Base-by-base conservation (phyloP, 805 yeast species). In the Candida methanosorbosa region DNA sequence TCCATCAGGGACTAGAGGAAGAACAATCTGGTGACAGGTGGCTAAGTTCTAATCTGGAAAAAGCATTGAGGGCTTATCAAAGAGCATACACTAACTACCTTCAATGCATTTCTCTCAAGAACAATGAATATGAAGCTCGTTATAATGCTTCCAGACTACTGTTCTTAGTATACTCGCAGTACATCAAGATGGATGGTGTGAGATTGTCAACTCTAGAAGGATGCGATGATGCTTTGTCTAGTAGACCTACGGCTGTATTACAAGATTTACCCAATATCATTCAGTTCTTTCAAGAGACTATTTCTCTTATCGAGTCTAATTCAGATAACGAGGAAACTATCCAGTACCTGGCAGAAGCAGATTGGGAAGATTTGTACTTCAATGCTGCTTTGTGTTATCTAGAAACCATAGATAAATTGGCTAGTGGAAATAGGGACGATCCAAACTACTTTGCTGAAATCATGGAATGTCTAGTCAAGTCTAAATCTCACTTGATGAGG, bases 11-110 rank as follows among this genome's bases (percentile, higher is more conserved):
- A 1, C 63, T 77, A 1, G 61, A 60, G 9, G 76, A 73, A 36
- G 90, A 81, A 48, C 88, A 81, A 38, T 68, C 73, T n/a, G 90
- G 85, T 0, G 88, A 81, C 47, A 53, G 88, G 31, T 81, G 87
- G 86, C 50, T 74, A 5, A 62, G 73, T 1, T 74, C 84, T 0
- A 88, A 81, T 44, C 50, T 78, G 5, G 58, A 81, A 9, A 81
- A 81, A 43, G 71, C 78, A 0, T 52, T 81, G 11, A 52, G 88
- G 27, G 79, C 79, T 43, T 81, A 78, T 49, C 78, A 77, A 43
- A 58, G 67, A 33, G 80, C 86, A 0, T 70, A 62, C 40, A 50
- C 48, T 9, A 43, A 52, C 28, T 80, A 79, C 44, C 35, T 40
- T 3, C 44, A 44, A 23, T 66, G 76, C 1, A 49, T 67, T 11